These are phyloP conservation scores for Typha latifolia DNA, from an alignment of 176 grass and related monocot species.

Conservation along the genomic window DNA sequence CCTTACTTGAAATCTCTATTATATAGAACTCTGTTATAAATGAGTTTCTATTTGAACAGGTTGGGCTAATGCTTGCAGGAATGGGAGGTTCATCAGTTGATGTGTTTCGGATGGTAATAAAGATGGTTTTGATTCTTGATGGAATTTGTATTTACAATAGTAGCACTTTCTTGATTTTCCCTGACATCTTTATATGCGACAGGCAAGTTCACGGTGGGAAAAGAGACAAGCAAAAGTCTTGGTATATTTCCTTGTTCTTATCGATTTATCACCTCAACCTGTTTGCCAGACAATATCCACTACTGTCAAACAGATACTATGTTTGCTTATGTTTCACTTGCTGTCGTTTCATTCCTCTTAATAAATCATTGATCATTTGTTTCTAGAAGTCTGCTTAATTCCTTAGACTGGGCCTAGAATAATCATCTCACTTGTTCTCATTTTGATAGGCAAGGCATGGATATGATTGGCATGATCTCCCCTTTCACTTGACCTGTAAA, in stretches of 20 bases:
- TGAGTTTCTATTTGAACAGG: conserved; percentile 41
- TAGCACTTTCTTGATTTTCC: not conserved
- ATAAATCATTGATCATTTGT: not conserved
- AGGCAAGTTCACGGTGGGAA: conserved; percentile 71
- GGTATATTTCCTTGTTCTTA: conserved; percentile 35
- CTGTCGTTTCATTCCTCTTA: not conserved
- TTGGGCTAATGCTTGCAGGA: conserved; percentile 92
- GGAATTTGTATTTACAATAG: not conserved
- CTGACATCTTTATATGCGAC: conserved; percentile 18
- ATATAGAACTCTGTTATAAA: not conserved
- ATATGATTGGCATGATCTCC: too few relatives aligned
- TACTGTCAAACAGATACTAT: not conserved
- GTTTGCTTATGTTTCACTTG: not conserved
- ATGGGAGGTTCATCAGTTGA: conserved; percentile 72
- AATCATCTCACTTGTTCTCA: not conserved
- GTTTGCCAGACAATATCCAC: not conserved
- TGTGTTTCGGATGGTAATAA: conserved; percentile 81
- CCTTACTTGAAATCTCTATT: too few relatives aligned
- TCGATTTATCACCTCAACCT: conserved; percentile 4
- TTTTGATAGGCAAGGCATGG: not conserved
- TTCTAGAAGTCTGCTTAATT: not conserved
- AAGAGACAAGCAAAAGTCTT: conserved; percentile 79
- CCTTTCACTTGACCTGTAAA: too few relatives aligned
- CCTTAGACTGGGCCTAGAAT: not conserved
- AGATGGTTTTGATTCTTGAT: not conserved